phyloP scores from a whole-genome alignment of 1,139 yeast genomes.

The Yamadazyma mexicana region DNA sequence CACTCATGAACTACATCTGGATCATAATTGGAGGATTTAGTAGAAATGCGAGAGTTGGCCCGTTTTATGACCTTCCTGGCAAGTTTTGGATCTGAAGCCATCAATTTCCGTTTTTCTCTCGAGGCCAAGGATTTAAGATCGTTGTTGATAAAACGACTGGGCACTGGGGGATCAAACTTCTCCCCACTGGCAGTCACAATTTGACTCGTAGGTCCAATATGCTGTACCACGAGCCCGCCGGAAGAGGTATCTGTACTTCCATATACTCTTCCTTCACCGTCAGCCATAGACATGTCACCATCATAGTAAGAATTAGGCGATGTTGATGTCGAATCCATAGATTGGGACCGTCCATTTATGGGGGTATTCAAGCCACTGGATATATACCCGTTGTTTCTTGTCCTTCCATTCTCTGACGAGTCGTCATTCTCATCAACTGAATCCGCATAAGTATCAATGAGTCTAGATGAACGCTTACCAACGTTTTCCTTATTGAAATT shows the following conservation, averaged over 20 bases:
- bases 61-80: constrained; percentile 25
- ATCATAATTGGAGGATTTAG: constrained; percentile 47
- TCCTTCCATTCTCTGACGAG: constrained; percentile 2
- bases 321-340: background rate
- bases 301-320: background rate
- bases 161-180: constrained; percentile 12
- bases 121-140: constrained; percentile 22
- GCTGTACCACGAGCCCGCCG: constrained; percentile 8
- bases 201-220: constrained; percentile 9
- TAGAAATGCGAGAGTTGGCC: constrained; percentile 25
- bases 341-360: background rate
- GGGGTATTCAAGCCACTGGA: background rate
- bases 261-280: background rate
- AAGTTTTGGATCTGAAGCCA: constrained; percentile 24
- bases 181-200: constrained; percentile 7
- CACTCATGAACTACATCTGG: constrained; percentile 53
- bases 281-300: background rate
- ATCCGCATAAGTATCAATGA: constrained; percentile 15
- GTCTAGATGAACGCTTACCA: constrained; percentile 13
- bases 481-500: constrained; percentile 13
- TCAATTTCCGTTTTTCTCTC: constrained; percentile 22
- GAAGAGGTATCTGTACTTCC: background rate
- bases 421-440: constrained; percentile 11
- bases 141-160: constrained; percentile 21
- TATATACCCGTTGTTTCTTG: background rate